These are phyloP conservation scores for Rauvolfia tetraphylla DNA, from an alignment of 257 asterid genomes.

Conservation along the genomic window DNA sequence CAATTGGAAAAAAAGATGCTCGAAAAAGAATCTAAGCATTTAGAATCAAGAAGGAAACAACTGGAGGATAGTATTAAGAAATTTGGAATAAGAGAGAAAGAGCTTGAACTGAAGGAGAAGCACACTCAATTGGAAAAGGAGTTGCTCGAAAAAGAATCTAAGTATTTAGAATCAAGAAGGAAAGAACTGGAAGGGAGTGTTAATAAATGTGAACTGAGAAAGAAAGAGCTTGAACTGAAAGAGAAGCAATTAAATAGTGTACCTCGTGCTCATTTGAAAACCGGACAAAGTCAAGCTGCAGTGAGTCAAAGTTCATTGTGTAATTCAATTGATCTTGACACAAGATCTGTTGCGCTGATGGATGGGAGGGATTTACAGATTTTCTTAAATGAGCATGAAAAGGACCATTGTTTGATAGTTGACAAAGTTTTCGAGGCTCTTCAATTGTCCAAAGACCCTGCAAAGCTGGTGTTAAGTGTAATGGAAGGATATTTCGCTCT, in stretches of 20 bases:
- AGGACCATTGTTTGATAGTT: conserved; percentile 33
- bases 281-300: not conserved
- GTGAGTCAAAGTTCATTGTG: not conserved
- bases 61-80: conserved; percentile 2
- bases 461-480: conserved; percentile 54
- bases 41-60: conserved; percentile 12
- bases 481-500: conserved; percentile 43
- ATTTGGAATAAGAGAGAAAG: not conserved
- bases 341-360: not conserved
- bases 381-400: conserved; percentile 39
- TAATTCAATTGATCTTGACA: not conserved
- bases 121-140: conserved; percentile 5
- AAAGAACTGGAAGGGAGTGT: conserved; percentile 11
- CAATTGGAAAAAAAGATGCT: conserved; percentile 5
- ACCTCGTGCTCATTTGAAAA: not conserved
- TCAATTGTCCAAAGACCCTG: conserved; percentile 43
- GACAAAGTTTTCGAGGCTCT: conserved; percentile 41
- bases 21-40: not conserved
- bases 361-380: conserved; percentile 38
- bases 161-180: not conserved
- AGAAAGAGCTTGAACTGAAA: conserved; percentile 2
- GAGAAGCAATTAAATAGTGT: conserved; percentile 30
- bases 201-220: not conserved
- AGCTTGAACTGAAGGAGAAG: conserved; percentile 12
- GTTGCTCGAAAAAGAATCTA: not conserved